Base-by-base conservation (phyloP, 2,329 filamentous ascomycete genomes). In the Aspergillus spinulosporus region DNA sequence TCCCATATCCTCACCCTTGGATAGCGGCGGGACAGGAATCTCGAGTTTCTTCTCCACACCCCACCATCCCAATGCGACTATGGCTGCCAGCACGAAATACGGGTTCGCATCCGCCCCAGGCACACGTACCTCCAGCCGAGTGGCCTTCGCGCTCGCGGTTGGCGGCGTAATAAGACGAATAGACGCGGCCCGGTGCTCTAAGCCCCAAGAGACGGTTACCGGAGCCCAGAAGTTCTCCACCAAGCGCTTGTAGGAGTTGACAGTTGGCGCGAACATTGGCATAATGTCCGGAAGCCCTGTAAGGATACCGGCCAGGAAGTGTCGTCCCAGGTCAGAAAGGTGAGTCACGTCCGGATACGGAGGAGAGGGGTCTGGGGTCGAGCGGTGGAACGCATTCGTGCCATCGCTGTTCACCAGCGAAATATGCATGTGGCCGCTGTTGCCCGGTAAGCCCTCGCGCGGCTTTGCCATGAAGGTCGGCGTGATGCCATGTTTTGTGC, bases 161-260 rank as follows among this genome's bases (percentile, higher is more conserved):
- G 94, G 93, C 9, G 93, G 93, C 0, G 90, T 86, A 63, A 99
- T 97, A 34, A 99, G 76, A 14, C 94, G 85, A 62, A 99, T 88
- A 0, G 90, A 95, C 0, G 94, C 93, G 4, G 92, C 92, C 59
- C 94, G 90, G 72, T 99, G 93, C 75, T 97, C 94, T 4, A 97
- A 78, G 0, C 94, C 94, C 94, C 94, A 99, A 0, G 91, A 96
- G 0, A 97, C 94, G 0, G 93, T 97, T 4, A 99, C 94, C 0
- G 94, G 94, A 0, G 94, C 94, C 94, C 94, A 99, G 76, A 97
- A 97, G 77, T 97, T 97, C 79, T 99, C 94, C 2, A 99, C 94
- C 0, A 99, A 83, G 3, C 94, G 88, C 78, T 99, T 99, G 81
- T 99, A 99, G 59, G 90, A 96, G 81, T 99, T 99, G 69, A 99